Evolutionary conservation across 768 basidiomycete species (phyloP), one percentile per base, ranked within the genome.

Genomic region (Dacryopinax primogenitus): DNA sequence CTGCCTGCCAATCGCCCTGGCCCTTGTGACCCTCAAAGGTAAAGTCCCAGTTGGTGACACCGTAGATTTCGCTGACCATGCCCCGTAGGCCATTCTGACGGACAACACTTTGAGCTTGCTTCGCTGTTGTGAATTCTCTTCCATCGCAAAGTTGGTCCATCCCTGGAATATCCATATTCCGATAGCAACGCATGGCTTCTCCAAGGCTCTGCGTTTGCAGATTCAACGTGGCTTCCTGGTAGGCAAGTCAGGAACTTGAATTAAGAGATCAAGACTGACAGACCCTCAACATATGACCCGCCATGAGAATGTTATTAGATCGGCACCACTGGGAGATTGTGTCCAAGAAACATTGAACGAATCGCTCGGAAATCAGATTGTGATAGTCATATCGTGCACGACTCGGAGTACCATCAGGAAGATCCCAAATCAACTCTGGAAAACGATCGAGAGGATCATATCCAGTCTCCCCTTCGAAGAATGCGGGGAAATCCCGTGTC

Each of bases 1-100:
- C 71, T 23, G 70, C 70, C 64, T 72, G 71, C 71, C 71, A 72
- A 51, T 72, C 71, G 18, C 71, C 71, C 64, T 68, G 69, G 28
- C 69, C 69, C 33, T 72, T 72, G 41, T 72, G 70, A 26, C 70
- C 70, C 62, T 66, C 66, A 33, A 72, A 72, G 16, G 66, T 67
- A 62, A 72, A 70, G 4, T 66, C 35, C 70, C 70, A 69, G 21
- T 65, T 66, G 1, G 69, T 72, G 13, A 68, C 70, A 4, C 71
- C 71, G 65, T 71, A 71, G 51, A 70, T 34, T 44, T 70, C 70
- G 39, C 67, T 66, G 67, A 70, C 69, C 33, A 69, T 32, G 13
- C 69, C 69, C 2, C 67, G 36, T 47, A 67, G 39, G 35, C 68
- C 68, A 33, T 70, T 66, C 41, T 71, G 71, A 4, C 71, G 21